Percentiles rank a stretch among this genome's conserved stretches.
Evolutionary conservation across 192 early-diverging fungal genomes (phyloP).

Genomic region (Mortierella alpina): DNA sequence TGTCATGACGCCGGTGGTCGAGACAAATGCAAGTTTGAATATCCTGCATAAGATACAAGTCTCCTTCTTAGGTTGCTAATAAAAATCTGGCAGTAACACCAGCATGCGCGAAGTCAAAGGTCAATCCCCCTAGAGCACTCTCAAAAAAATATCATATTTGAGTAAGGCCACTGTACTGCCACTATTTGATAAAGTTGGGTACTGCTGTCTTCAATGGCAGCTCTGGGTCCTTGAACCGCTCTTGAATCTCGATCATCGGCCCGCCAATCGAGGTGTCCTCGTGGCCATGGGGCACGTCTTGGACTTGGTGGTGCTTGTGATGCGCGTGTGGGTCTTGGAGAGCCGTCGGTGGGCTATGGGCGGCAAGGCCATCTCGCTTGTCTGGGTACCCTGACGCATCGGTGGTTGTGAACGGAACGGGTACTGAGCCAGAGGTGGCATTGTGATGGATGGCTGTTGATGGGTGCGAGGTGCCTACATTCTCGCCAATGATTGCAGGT

Average conservation of each 20-base stretch:
- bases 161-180: too few species aligned
- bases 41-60: too few species aligned
- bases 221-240: constrained; percentile 1
- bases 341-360: background rate
- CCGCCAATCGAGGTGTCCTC: constrained; percentile 3
- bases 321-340: constrained; percentile 22
- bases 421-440: background rate
- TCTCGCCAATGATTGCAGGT: background rate
- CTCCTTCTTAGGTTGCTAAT: too few species aligned
- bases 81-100: too few species aligned
- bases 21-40: too few species aligned
- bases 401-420: constrained; percentile 17
- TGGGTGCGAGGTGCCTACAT: background rate
- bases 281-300: background rate
- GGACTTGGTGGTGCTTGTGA: constrained; percentile 37
- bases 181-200: constrained; percentile 15
- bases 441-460: background rate
- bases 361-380: constrained; percentile 24
- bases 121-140: too few species aligned
- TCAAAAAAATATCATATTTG: too few species aligned
- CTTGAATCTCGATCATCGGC: constrained; percentile 9
- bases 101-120: too few species aligned
- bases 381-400: constrained; percentile 47
- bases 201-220: background rate
- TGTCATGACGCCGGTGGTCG: too few species aligned